Conservation (phyloP, 768 basidiomycete genomes). For the Russula compacta region DNA sequence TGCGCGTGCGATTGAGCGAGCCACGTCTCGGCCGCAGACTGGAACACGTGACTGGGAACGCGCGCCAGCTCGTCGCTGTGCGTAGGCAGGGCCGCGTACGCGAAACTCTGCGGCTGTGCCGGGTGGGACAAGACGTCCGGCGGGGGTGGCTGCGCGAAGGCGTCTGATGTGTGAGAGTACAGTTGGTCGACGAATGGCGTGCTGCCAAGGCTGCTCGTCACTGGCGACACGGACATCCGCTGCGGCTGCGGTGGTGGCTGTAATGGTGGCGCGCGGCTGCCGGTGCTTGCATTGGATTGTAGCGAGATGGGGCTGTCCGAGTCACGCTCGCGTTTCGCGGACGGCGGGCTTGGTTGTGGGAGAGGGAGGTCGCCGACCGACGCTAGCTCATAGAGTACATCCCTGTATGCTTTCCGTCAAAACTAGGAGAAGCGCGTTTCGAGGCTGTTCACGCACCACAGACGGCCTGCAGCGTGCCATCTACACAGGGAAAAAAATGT, state of each 20-base stretch:
- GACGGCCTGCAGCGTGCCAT: conserved; percentile 40
- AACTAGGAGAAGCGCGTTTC: not conserved
- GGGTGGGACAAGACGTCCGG: not conserved
- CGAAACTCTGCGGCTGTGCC: conserved; percentile 1
- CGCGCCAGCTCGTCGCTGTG: conserved; percentile 18
- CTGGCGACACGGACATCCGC: conserved; percentile 5
- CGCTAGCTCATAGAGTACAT: conserved; percentile 63
- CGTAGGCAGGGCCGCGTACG: conserved; percentile 13
- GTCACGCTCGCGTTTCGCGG: conserved; percentile 55
- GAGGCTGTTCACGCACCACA: conserved; percentile 32
- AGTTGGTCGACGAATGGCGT: conserved; percentile 7
- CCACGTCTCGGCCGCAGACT: not conserved
- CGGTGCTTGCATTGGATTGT: conserved; percentile 1
- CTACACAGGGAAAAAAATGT: conserved; percentile 21
- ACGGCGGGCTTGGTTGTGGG: conserved; percentile 43
- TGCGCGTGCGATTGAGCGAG: not conserved
- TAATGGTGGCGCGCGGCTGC: not conserved
- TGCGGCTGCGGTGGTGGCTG: not conserved
- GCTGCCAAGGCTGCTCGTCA: conserved; percentile 8
- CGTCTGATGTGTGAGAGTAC: conserved; percentile 1
- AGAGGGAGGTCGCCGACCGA: conserved; percentile 63
- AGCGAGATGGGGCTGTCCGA: conserved; percentile 36
- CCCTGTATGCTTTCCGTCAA: conserved; percentile 34
- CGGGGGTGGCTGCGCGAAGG: not conserved
- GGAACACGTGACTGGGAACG: conserved; percentile 10